A percentile compares a stretch with the other conserved stretches of the same genome.
These are phyloP conservation scores for Talaromyces stipitatus DNA, from an alignment of 495 filamentous ascomycete species.

Conservation along the genomic window DNA sequence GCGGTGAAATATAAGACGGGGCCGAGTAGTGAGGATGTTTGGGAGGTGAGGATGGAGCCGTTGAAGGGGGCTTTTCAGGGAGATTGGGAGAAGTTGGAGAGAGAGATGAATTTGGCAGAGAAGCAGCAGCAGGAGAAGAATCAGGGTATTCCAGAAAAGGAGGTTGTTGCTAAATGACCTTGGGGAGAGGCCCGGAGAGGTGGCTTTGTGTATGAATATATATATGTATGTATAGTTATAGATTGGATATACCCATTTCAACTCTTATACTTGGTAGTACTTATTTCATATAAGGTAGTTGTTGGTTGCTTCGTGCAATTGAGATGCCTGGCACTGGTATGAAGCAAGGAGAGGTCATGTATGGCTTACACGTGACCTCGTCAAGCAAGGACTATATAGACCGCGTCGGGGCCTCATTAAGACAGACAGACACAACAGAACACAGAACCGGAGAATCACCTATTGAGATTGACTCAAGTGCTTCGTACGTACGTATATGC, in stretches of 20 bases:
- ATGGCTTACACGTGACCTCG: too few species aligned
- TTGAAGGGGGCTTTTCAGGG: slow-evolving; percentile 46
- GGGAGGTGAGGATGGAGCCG: slow-evolving; percentile 56
- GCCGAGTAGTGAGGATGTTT: slow-evolving; percentile 87
- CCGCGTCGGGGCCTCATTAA: too few species aligned
- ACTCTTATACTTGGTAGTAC: background rate
- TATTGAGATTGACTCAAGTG: too few species aligned
- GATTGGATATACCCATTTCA: slow-evolving; percentile 2
- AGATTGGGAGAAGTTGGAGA: slow-evolving; percentile 52
- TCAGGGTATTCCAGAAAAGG: background rate
- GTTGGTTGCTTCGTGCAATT: too few species aligned
- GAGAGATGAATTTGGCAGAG: slow-evolving; percentile 43
- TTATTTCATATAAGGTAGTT: too few species aligned
- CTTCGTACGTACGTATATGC: too few species aligned
- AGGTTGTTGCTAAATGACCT: background rate
- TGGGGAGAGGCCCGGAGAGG: background rate
- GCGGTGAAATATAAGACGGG: slow-evolving; percentile 63
- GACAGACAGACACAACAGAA: too few species aligned
- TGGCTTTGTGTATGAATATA: background rate
- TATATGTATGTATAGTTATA: background rate
- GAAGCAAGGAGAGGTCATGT: too few species aligned
- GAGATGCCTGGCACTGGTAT: too few species aligned
- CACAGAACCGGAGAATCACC: too few species aligned
- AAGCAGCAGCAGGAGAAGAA: slow-evolving; percentile 19
- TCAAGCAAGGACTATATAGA: too few species aligned